Conservation (phyloP, 2,329 filamentous ascomycete genomes). For the Ceratocystis albifundus region DNA sequence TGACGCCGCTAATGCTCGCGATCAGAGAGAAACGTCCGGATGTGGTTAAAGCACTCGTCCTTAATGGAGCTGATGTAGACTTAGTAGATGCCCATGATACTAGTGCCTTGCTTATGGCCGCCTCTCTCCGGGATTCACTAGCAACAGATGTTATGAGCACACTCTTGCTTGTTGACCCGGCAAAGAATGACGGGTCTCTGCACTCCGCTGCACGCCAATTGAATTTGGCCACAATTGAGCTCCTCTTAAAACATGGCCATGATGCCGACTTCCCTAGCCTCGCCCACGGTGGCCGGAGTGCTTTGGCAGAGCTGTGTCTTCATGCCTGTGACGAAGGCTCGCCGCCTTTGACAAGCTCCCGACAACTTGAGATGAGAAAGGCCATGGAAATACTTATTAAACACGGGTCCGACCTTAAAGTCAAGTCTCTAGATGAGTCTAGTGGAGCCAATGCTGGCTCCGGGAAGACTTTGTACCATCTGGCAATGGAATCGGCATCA, state of each 20-base stretch:
- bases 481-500: slow-evolving; percentile 48
- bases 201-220: slow-evolving; percentile 53
- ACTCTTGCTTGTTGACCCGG: slow-evolving; percentile 44
- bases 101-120: slow-evolving; percentile 50
- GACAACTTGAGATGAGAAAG: slow-evolving; percentile 45
- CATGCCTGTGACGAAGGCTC: slow-evolving; percentile 38
- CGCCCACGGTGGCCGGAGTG: slow-evolving; percentile 50
- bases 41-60: slow-evolving; percentile 44
- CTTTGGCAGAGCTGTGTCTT: slow-evolving; percentile 52
- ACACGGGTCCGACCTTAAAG: slow-evolving; percentile 44
- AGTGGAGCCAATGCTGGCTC: slow-evolving; percentile 1
- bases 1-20: slow-evolving; percentile 49
- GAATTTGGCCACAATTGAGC: slow-evolving; percentile 44
- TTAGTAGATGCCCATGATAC: slow-evolving; percentile 45
- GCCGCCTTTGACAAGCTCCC: slow-evolving; percentile 35
- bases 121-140: slow-evolving; percentile 42
- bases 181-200: slow-evolving; percentile 53
- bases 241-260: slow-evolving; percentile 48
- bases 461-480: slow-evolving; percentile 44
- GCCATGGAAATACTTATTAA: slow-evolving; percentile 46
- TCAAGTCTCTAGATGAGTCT: slow-evolving; percentile 38
- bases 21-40: slow-evolving; percentile 46
- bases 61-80: slow-evolving; percentile 49
- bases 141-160: slow-evolving; percentile 44
- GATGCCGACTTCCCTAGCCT: slow-evolving; percentile 54